Evolutionary conservation across 306 rosid species (phyloP), one percentile per base, ranked within the genome.

Genomic region (Betula pendula): DNA sequence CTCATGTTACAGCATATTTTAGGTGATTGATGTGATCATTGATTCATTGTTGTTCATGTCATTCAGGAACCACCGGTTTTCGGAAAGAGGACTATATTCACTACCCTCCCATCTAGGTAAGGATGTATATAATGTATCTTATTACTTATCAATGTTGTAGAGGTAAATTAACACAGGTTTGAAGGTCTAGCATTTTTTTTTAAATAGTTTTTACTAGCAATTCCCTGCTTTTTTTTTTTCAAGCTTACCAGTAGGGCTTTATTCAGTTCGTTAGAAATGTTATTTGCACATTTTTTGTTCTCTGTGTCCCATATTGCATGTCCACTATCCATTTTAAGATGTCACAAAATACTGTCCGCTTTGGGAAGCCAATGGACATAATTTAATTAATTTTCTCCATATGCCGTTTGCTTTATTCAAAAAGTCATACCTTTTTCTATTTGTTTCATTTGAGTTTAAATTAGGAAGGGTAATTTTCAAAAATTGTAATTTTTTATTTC

Each of bases 21-120:
- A 70, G 59, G 80, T 77, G 68, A 78, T 80, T 56, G 63, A 62
- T 68, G 48, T 80, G 74, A 74, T 60, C 13, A 60, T 31, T 75
- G 17, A 74, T 79, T 71, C 20, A 58, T 29, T 75, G 14, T 76
- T 79, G 71, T 84, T 85, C 70, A 50, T 81, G 71, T 81, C 70
- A 72, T 83, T 62, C 72, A 96, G 99, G 99, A 90, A 70, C 98
- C 99, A 63, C 99, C 99, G 0, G 94, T 95, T 58, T 95, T 95
- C 44, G 99, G 99, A 74, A 95, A 92, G 88, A 90, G 91, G 79
- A 90, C 99, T 45, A 70, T 91, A 85, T 90, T 95, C 90, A 82
- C 87, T 44, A 70, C 87, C 65, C 70, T 80, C 68, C 81, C 91
- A 71, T 82, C 96, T 76, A 93, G 94, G 99, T 95, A 86, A 88